These are phyloP conservation scores for Teratosphaeria epicoccoides DNA, from an alignment of 2,329 filamentous ascomycete species.

Conservation along the genomic window DNA sequence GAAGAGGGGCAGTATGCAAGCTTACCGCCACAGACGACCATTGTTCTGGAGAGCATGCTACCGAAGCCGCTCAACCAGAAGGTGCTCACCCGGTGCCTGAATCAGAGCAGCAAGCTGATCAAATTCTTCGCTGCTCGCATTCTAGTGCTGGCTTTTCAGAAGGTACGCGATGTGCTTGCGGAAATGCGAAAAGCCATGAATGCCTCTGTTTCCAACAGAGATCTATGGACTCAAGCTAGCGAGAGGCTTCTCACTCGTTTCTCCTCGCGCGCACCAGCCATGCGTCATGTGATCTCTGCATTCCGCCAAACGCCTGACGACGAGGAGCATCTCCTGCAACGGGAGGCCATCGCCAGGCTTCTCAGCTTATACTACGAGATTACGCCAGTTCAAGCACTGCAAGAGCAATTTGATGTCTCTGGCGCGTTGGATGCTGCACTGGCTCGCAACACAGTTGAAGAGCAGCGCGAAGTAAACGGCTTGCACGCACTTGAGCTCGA, in stretches of 20 bases:
- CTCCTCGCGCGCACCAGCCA: constrained; percentile 63
- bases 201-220: constrained; percentile 27
- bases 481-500: constrained; percentile 65
- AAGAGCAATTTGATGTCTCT: constrained; percentile 82
- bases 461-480: constrained; percentile 19
- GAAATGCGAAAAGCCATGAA: constrained; percentile 43
- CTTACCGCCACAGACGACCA: constrained; percentile 65
- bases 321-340: constrained; percentile 54
- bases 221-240: constrained; percentile 59
- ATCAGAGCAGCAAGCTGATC: constrained; percentile 65
- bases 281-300: constrained; percentile 67
- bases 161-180: constrained; percentile 55
- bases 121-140: constrained; percentile 77
- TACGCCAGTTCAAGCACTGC: constrained; percentile 66
- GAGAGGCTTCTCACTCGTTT: constrained; percentile 63
- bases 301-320: constrained; percentile 60
- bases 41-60: constrained; percentile 76
- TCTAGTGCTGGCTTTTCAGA: constrained; percentile 66
- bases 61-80: constrained; percentile 74
- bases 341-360: constrained; percentile 67
- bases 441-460: constrained; percentile 36
- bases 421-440: constrained; percentile 61
- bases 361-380: constrained; percentile 77
- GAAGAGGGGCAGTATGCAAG: constrained; percentile 44
- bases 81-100: constrained; percentile 66